Conservation (phyloP, 2,329 filamentous ascomycete species). For the Coleophoma eucalyptorum region DNA sequence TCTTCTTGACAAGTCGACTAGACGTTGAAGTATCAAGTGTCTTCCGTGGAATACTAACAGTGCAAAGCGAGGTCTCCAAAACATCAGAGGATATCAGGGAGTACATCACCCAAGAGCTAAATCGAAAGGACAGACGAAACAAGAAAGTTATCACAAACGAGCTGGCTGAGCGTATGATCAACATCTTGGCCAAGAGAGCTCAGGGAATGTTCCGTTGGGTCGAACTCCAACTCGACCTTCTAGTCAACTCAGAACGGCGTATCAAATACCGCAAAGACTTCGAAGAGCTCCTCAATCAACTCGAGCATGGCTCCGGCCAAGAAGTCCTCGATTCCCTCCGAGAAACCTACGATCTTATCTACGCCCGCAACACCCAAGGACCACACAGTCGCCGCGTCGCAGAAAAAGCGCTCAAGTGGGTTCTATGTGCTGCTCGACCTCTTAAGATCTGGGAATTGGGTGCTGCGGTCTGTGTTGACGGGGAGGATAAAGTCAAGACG, state of each 20-base stretch:
- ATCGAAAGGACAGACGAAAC: conserved; percentile 2
- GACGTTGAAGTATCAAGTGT: conserved; percentile 1
- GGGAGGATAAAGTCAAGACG: conserved; percentile 5
- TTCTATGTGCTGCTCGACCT: conserved; percentile 8
- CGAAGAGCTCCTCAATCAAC: conserved; percentile 4
- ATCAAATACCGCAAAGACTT: conserved; percentile 8
- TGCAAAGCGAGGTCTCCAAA: conserved; percentile 3
- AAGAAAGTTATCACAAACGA: conserved; percentile 4
- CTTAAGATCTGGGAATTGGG: conserved; percentile 10
- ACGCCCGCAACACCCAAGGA: conserved; percentile 8
- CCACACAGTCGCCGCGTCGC: conserved; percentile 5
- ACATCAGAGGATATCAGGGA: conserved; percentile 5
- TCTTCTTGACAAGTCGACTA: conserved; percentile 6
- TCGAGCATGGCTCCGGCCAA: conserved; percentile 7
- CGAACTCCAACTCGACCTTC: conserved; percentile 7
- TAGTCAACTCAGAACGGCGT: conserved; percentile 7
- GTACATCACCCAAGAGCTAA: conserved; percentile 2
- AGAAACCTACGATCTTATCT: conserved; percentile 10
- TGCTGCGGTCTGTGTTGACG: conserved; percentile 5
- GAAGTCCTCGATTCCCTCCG: conserved; percentile 8
- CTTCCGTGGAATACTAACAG: conserved; percentile 1
- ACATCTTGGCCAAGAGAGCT: conserved; percentile 6
- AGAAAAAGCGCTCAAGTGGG: conserved; percentile 9
- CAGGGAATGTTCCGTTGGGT: conserved; percentile 11
- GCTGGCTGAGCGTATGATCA: conserved; percentile 4